Percentiles rank a stretch among this genome's conserved stretches.
Evolutionary conservation across 495 filamentous ascomycete species (phyloP).

Genomic region (Hyaloscypha hepaticicola): DNA sequence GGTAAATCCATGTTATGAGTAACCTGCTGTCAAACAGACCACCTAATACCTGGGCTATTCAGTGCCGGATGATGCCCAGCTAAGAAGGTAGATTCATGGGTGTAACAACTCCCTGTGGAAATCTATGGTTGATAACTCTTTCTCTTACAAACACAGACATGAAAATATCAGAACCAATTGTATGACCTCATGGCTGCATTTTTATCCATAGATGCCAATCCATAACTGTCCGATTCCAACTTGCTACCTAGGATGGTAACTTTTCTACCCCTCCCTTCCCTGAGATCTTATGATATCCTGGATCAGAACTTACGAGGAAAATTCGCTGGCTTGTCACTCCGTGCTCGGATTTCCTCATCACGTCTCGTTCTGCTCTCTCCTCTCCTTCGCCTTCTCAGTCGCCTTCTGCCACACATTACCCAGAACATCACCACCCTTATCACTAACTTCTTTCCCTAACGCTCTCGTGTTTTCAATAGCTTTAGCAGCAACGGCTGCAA

Average conservation of each 20-base stretch:
- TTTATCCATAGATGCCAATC: background rate
- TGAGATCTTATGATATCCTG: background rate
- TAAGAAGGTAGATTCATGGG: too few species aligned
- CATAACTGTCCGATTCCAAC: background rate
- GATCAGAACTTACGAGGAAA: background rate
- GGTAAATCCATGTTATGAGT: too few species aligned
- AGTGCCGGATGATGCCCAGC: too few species aligned
- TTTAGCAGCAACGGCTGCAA: conserved; percentile 27
- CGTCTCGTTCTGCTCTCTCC: background rate
- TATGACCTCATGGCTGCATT: background rate
- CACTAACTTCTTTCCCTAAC: conserved; percentile 13
- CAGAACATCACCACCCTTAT: conserved; percentile 14
- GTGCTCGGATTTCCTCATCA: background rate
- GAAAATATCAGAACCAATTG: background rate
- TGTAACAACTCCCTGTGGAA: too few species aligned
- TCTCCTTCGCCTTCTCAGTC: conserved; percentile 7
- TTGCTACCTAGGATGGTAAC: background rate
- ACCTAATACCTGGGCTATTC: too few species aligned
- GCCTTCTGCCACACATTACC: conserved; percentile 21
- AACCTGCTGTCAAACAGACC: too few species aligned
- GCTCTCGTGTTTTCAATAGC: conserved; percentile 22
- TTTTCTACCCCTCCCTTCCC: background rate
- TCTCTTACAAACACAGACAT: background rate
- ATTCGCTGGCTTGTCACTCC: background rate
- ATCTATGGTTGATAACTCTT: too few species aligned